Evolutionary conservation across 768 basidiomycete species (phyloP).

Genomic region (Lyophyllum semitale): DNA sequence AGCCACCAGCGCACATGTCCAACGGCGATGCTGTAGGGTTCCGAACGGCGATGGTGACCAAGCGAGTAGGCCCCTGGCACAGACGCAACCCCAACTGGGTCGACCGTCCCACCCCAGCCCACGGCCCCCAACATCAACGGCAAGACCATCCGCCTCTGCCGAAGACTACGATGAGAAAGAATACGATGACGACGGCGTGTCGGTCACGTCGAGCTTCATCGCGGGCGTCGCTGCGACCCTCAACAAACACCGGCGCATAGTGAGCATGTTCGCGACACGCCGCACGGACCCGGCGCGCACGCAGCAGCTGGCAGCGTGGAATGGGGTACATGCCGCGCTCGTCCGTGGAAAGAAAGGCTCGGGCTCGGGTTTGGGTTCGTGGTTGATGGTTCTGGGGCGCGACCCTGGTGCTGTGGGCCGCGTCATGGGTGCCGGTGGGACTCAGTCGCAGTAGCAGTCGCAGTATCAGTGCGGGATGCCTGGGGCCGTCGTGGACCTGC

Average conservation of each 20-base stretch:
- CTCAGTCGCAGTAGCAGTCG: too few species aligned
- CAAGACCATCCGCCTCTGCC: slow-evolving; percentile 19
- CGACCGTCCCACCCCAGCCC: slow-evolving; percentile 15
- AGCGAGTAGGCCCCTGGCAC: slow-evolving; percentile 28
- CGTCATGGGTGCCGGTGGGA: slow-evolving; percentile 23
- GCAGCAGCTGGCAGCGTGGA: slow-evolving; percentile 23
- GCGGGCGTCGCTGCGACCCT: slow-evolving; percentile 14
- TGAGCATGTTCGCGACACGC: slow-evolving; percentile 23
- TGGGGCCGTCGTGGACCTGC: slow-evolving; percentile 14
- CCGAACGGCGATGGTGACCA: too few species aligned
- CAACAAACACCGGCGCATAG: slow-evolving; percentile 24
- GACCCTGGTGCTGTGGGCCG: slow-evolving; percentile 27
- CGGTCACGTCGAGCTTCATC: slow-evolving; percentile 16
- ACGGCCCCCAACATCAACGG: slow-evolving; percentile 17
- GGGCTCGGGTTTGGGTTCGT: too few species aligned
- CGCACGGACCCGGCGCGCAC: slow-evolving; percentile 24
- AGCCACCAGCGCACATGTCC: too few species aligned
- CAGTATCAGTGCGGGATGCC: slow-evolving; percentile 24
- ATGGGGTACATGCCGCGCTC: slow-evolving; percentile 28
- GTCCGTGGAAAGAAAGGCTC: slow-evolving; percentile 19
- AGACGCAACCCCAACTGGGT: slow-evolving; percentile 36
- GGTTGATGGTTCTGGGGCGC: slow-evolving; percentile 35
- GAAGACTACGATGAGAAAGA: slow-evolving; percentile 2
- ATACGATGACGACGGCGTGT: slow-evolving; percentile 4
- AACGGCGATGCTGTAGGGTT: too few species aligned